Evolutionary conservation across 169 alveolate genomes (phyloP).

Genomic region (Amoebophrya sp.): DNA sequence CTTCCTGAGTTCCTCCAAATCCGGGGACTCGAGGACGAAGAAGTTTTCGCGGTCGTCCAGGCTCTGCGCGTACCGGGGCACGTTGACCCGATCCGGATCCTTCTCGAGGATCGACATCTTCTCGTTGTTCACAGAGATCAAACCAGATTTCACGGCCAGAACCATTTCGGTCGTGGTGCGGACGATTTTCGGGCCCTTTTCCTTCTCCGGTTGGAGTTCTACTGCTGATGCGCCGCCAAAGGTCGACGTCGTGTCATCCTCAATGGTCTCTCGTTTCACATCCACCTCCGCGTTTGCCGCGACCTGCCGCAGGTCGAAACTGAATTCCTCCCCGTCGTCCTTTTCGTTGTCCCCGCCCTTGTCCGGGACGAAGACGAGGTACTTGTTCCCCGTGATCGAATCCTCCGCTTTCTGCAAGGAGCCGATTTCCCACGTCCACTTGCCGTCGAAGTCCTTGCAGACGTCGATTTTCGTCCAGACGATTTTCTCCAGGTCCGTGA

Average conservation of each 20-base stretch:
- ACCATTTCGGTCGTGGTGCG: background rate
- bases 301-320: background rate
- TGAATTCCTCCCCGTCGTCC: background rate
- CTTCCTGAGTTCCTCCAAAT: background rate
- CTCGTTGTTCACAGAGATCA: background rate
- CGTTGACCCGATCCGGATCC: background rate
- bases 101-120: background rate
- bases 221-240: background rate
- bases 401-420: background rate
- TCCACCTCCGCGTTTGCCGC: background rate
- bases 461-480: background rate
- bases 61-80: background rate
- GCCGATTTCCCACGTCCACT: background rate
- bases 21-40: background rate
- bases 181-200: background rate
- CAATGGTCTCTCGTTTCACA: background rate
- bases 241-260: background rate
- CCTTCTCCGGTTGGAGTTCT: background rate
- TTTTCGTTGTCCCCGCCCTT: background rate
- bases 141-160: background rate
- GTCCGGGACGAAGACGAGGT: background rate
- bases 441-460: background rate
- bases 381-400: background rate
- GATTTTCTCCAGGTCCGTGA: conserved; percentile 12
- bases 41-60: background rate